Evolutionary conservation across 2,329 filamentous ascomycete genomes (phyloP).

Genomic region (Epichloe sp.): DNA sequence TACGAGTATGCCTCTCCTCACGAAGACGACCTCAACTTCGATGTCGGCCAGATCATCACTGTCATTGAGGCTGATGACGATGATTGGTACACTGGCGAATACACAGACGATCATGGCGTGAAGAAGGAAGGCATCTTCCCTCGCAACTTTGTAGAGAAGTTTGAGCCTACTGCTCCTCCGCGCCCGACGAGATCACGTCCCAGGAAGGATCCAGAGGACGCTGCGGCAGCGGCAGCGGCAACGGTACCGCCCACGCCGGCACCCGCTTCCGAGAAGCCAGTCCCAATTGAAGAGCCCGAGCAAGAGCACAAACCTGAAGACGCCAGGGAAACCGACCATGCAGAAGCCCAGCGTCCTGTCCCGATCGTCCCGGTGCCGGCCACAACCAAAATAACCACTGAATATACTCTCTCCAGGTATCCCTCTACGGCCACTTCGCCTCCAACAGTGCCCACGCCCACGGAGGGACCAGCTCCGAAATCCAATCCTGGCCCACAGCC

Average conservation of each 20-base stretch:
- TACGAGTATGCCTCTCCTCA: constrained; percentile 90
- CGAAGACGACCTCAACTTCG: constrained; percentile 87
- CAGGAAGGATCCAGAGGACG: constrained; percentile 40
- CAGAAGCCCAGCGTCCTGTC: constrained; percentile 22
- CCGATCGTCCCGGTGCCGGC: constrained; percentile 16
- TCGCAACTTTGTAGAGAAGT: constrained; percentile 93
- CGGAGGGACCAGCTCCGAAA: constrained; percentile 20
- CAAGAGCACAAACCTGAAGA: constrained; percentile 23
- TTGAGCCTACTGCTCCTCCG: constrained; percentile 81
- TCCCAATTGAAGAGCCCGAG: constrained; percentile 10
- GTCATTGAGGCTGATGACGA: constrained; percentile 85
- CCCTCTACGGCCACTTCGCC: constrained; percentile 7
- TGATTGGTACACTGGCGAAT: constrained; percentile 90
- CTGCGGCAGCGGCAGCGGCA: constrained; percentile 21
- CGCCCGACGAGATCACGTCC: constrained; percentile 63
- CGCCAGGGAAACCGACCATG: constrained; percentile 15
- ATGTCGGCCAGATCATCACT: constrained; percentile 76
- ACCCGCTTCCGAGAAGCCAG: constrained; percentile 13
- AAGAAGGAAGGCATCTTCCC: constrained; percentile 84
- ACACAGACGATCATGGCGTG: constrained; percentile 59
- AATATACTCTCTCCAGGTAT: constrained; percentile 9
- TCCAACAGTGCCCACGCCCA: constrained; percentile 23
- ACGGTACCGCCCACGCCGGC: constrained; percentile 20
- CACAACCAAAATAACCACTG: constrained; percentile 18
- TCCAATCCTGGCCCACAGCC: constrained; percentile 46